Percentiles rank a stretch among this genome's conserved stretches.
Evolutionary conservation across 148 eudicot genomes (phyloP).

Genomic region (Vaccinium myrtillus): DNA sequence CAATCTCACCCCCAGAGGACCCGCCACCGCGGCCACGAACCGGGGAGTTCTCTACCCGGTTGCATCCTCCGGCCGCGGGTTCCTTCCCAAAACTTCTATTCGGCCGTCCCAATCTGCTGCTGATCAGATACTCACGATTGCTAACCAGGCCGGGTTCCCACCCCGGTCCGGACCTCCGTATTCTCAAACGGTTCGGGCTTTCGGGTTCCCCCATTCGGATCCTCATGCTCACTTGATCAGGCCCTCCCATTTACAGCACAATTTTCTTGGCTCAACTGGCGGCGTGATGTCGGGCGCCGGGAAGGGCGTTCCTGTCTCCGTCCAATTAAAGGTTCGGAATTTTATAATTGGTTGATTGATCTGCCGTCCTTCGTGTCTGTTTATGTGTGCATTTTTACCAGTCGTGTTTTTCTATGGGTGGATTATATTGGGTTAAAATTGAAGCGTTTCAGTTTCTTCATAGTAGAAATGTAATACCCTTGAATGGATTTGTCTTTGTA

Average conservation of each 20-base stretch:
- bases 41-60: constrained; percentile 32
- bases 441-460: neutral
- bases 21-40: neutral
- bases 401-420: neutral
- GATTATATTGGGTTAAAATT: neutral
- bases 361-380: neutral
- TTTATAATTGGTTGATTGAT: neutral
- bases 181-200: constrained; percentile 16
- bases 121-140: constrained; percentile 10
- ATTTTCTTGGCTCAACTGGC: constrained; percentile 17
- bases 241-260: constrained; percentile 26
- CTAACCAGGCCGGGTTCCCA: constrained; percentile 15
- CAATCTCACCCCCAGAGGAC: constrained; percentile 3
- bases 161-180: constrained; percentile 7
- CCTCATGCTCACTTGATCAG: constrained; percentile 20
- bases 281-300: constrained; percentile 20
- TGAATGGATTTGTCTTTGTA: neutral
- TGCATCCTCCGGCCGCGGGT: constrained; percentile 37
- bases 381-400: neutral
- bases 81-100: constrained; percentile 20
- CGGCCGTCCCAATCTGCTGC: constrained; percentile 8
- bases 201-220: constrained; percentile 25
- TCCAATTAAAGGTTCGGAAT: constrained; percentile 24
- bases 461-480: neutral
- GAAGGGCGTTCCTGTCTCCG: constrained; percentile 24